Evolutionary conservation across 75 land plant species (phyloP).

Genomic region (Pinus taeda): DNA sequence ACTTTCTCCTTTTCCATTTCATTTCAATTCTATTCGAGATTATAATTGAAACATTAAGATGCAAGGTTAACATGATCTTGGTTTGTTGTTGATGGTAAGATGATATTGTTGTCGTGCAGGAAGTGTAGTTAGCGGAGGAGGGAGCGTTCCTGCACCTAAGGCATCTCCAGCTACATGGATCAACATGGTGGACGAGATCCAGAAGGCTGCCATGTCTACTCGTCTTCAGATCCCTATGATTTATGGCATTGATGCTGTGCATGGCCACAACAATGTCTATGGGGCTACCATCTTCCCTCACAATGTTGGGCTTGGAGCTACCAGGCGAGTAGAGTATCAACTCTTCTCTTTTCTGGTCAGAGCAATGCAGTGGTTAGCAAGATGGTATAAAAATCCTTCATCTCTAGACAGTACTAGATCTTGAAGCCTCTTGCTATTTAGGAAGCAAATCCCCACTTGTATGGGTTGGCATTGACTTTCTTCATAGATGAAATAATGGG

Average conservation of each 20-base stretch:
- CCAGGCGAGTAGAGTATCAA: conserved; percentile 8
- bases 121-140: conserved; percentile 57
- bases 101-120: conserved; percentile 17
- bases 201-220: conserved; percentile 18
- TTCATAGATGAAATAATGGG: neutral
- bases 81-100: no score
- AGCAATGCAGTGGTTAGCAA: no score
- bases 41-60: no score
- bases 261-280: conserved; percentile 18
- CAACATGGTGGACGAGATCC: conserved; percentile 34
- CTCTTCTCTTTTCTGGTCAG: no score
- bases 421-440: no score
- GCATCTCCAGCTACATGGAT: conserved; percentile 37
- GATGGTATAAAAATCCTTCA: no score
- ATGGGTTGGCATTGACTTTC: no score
- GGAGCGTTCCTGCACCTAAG: conserved; percentile 29
- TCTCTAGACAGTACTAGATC: no score
- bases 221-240: conserved; percentile 43
- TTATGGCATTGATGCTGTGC: conserved; percentile 64
- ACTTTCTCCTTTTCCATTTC: conserved; percentile 1
- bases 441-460: no score
- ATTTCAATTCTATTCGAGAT: no score
- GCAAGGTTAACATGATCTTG: no score
- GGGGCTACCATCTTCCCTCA: conserved; percentile 7
- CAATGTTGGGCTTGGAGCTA: conserved; percentile 42